Base-by-base conservation (phyloP, 2,329 filamentous ascomycete genomes). In the Fusarium avenaceum region DNA sequence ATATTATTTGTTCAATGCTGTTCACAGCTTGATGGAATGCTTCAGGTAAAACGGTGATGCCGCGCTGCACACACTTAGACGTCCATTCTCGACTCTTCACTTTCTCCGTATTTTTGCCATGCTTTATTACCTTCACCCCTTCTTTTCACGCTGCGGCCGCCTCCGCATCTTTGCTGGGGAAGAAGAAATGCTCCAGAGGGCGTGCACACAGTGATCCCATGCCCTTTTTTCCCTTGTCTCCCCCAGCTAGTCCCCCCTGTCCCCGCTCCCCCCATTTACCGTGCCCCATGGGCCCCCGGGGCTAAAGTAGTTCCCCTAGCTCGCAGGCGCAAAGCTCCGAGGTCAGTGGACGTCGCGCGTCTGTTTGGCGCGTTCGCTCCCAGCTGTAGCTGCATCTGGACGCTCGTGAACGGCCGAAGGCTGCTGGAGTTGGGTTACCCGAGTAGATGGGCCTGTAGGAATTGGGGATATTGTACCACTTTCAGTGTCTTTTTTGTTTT, bases 231-330 rank as follows among this genome's bases (percentile, higher is more conserved):
- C 44, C 45, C 44, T 44, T 61, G 32, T 24, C 42, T 17, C 22
- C 24, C 20, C 20, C 42, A 28, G 28, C 28, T 28, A 28, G 10
- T 17, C 28, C 17, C 26, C 10, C 17, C 20, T 4, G n/a, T n/a
- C 32, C 45, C 57, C 45, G 56, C 35, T 58, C 46, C 24, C 65
- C 30, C 50, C 61, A 60, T 63, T 51, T 67, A 50, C 58, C 59
- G 45, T 69, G 65, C 65, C 65, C 66, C 66, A 67, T 69, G 65
- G 65, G 65, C 56, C 61, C 61, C 59, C 59, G 59, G 61, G 61
- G 54, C 55, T 51, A 46, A 33, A 38, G 19, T 54, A 19, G 55
- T 32, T 28, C 30, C 49, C 50, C 50, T 54, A 57, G 20, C 48
- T 17, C 22, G 28, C 42, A 47, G 32, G 30, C 30, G 33, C 33